These are phyloP conservation scores for Babesia gibsoni DNA, from an alignment of 169 alveolate species.

Conservation along the genomic window DNA sequence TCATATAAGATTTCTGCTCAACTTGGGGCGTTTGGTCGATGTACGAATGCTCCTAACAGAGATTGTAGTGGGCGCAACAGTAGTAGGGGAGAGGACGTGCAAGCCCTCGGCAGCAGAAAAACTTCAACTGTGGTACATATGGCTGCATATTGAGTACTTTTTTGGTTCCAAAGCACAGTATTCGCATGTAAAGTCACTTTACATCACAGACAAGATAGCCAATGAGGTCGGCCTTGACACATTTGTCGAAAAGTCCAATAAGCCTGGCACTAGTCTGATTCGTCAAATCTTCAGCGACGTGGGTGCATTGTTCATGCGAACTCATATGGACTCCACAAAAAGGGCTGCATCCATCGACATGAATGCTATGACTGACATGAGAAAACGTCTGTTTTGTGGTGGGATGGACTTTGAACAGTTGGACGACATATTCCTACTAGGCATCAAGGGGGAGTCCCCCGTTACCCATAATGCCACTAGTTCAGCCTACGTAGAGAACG, in stretches of 20 bases:
- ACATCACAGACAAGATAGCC: slow-evolving; percentile 16
- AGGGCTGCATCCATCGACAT: slow-evolving; percentile 28
- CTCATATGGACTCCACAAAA: slow-evolving; percentile 32
- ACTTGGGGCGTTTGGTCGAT: slow-evolving; percentile 33
- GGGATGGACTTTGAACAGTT: slow-evolving; percentile 49
- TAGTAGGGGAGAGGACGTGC: slow-evolving; percentile 30
- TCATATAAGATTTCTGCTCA: slow-evolving; percentile 35
- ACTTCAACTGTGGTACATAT: slow-evolving; percentile 33
- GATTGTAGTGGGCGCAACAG: slow-evolving; percentile 21
- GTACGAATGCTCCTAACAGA: slow-evolving; percentile 38
- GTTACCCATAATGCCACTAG: not conserved
- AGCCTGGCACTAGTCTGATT: not conserved
- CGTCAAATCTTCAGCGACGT: slow-evolving; percentile 40
- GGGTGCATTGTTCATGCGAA: slow-evolving; percentile 22
- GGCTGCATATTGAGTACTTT: slow-evolving; percentile 57
- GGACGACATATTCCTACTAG: slow-evolving; percentile 34
- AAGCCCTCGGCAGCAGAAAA: slow-evolving; percentile 38
- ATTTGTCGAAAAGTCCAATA: slow-evolving; percentile 41
- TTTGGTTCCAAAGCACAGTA: slow-evolving; percentile 46
- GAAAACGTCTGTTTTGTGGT: slow-evolving; percentile 49
- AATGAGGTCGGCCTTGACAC: slow-evolving; percentile 45
- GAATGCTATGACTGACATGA: slow-evolving; percentile 17
- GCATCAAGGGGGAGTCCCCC: not conserved
- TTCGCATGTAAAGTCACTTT: slow-evolving; percentile 18
- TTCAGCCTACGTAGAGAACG: not conserved